Evolutionary conservation across 345 rosid genomes (phyloP).

Genomic region (Murraya paniculata): DNA sequence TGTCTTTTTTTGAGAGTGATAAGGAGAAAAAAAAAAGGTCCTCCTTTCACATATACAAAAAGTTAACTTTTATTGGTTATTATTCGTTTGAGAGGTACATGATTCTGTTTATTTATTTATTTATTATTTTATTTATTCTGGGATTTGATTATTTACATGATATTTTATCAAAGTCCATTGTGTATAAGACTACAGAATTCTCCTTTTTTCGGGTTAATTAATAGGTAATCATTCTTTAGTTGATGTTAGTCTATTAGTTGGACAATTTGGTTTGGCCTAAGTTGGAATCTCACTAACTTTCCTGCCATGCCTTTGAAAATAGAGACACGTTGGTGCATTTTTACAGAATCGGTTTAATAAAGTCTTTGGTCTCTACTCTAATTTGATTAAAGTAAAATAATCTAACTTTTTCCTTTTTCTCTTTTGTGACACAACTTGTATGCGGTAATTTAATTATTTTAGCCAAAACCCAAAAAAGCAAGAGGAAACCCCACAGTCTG

Average conservation of each 20-base stretch:
- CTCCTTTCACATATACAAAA: slow-evolving; percentile 15
- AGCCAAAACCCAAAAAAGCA: not conserved
- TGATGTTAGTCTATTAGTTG: slow-evolving; percentile 17
- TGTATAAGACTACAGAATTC: not conserved
- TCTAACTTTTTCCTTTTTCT: not conserved
- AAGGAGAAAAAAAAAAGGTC: not conserved
- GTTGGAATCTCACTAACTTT: slow-evolving; percentile 9
- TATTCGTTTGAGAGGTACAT: not conserved
- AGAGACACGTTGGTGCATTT: not conserved
- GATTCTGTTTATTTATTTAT: not conserved
- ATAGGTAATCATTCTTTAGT: slow-evolving; percentile 18
- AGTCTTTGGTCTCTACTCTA: not conserved
- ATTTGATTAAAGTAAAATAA: not conserved
- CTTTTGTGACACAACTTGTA: slow-evolving; percentile 3
- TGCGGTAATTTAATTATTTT: not conserved
- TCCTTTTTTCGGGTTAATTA: slow-evolving; percentile 12
- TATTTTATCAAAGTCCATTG: not conserved
- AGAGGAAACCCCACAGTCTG: not conserved
- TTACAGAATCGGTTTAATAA: not conserved
- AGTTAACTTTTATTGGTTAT: not conserved
- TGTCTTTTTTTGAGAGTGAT: slow-evolving; percentile 5
- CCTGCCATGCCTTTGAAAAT: slow-evolving; percentile 10
- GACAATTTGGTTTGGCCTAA: slow-evolving; percentile 12
- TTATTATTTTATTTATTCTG: not conserved
- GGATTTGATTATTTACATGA: not conserved